Conservation (phyloP, 495 filamentous ascomycete species). For the Cairneyella variabilis region DNA sequence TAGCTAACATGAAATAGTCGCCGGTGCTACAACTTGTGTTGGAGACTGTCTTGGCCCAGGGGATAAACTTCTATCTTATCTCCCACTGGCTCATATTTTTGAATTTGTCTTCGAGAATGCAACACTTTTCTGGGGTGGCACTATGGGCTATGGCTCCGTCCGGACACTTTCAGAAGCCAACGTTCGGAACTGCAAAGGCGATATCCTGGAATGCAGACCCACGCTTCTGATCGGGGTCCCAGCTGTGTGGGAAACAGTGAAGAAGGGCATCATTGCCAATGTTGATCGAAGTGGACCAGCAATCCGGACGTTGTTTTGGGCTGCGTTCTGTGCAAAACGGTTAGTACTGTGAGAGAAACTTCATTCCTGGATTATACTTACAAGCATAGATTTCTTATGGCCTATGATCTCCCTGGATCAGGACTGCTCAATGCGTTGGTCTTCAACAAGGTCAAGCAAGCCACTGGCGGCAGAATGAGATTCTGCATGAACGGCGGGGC, state of each 20-base stretch:
- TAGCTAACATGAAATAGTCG: constrained; percentile 45
- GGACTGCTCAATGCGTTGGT: constrained; percentile 68
- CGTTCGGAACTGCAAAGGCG: constrained; percentile 88
- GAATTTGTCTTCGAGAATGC: constrained; percentile 96
- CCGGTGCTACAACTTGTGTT: constrained; percentile 79
- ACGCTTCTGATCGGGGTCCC: constrained; percentile 94
- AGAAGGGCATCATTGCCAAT: constrained; percentile 89
- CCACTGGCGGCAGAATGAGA: constrained; percentile 74
- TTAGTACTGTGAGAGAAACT: too few species aligned
- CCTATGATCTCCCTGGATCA: constrained; percentile 66
- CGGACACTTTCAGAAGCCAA: constrained; percentile 83
- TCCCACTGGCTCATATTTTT: constrained; percentile 89
- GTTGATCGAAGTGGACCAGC: constrained; percentile 67
- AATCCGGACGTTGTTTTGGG: constrained; percentile 84
- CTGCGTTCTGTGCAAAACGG: constrained; percentile 72
- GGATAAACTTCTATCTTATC: constrained; percentile 63
- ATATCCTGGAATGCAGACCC: constrained; percentile 89
- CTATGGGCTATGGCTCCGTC: constrained; percentile 92
- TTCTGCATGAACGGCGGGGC: constrained; percentile 81
- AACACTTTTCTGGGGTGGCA: constrained; percentile 83
- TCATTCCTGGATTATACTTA: neutral
- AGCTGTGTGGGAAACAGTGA: constrained; percentile 94
- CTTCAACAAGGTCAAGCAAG: constrained; percentile 86
- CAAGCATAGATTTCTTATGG: constrained; percentile 47
- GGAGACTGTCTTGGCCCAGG: constrained; percentile 68